These are phyloP conservation scores for Ceratocystis ficicola DNA, from an alignment of 2,329 filamentous ascomycete genomes.

Conservation along the genomic window DNA sequence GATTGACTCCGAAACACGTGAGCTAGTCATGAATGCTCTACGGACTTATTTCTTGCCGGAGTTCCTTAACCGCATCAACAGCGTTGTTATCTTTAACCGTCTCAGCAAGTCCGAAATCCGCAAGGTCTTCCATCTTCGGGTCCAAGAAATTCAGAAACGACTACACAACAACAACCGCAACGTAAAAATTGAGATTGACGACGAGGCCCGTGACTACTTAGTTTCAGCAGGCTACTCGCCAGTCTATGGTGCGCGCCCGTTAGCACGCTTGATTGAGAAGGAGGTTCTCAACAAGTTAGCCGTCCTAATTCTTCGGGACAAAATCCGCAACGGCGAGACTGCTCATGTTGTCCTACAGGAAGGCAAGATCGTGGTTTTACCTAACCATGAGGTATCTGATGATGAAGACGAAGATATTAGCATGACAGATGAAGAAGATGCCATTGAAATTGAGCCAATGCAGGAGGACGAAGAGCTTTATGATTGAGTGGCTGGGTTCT, in stretches of 20 bases:
- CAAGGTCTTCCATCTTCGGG: conserved; percentile 84
- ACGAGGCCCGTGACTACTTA: conserved; percentile 85
- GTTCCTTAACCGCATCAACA: conserved; percentile 96
- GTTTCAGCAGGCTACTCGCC: conserved; percentile 87
- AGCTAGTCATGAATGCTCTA: conserved; percentile 81
- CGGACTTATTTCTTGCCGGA: conserved; percentile 96
- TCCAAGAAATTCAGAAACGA: conserved; percentile 81
- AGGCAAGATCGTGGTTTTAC: conserved; percentile 65
- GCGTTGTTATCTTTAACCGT: conserved; percentile 95
- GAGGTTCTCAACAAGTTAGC: conserved; percentile 91
- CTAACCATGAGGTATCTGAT: conserved; percentile 66
- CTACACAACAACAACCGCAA: conserved; percentile 76
- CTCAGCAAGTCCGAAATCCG: conserved; percentile 82
- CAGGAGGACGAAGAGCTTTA: conserved; percentile 45
- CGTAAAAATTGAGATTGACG: conserved; percentile 67
- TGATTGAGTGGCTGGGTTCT: conserved; percentile 27
- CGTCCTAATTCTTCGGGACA: conserved; percentile 76
- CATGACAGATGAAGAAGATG: conserved; percentile 60
- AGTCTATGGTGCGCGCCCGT: conserved; percentile 81
- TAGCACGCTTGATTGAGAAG: conserved; percentile 86
- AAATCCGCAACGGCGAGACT: conserved; percentile 71
- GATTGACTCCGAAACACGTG: conserved; percentile 73
- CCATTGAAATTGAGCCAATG: conserved; percentile 57
- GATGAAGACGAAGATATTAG: conserved; percentile 51
- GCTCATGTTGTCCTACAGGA: conserved; percentile 69